These are phyloP conservation scores for Leccinellum albellum DNA, from an alignment of 768 basidiomycete genomes.

Conservation along the genomic window DNA sequence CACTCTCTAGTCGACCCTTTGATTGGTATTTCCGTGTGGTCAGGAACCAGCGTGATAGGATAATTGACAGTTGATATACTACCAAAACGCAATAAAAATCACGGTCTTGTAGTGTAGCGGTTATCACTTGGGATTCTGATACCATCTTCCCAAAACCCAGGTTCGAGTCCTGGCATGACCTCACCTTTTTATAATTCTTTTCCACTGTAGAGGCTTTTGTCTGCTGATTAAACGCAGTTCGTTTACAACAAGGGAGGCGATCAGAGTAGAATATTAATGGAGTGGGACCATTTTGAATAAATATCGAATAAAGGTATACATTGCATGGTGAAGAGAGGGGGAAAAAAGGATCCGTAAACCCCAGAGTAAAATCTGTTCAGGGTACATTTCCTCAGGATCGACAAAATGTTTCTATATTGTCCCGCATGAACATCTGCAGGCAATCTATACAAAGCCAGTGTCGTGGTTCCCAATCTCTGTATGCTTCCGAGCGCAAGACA, in stretches of 20 bases:
- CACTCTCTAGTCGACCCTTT: too few species aligned
- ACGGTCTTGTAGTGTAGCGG: constrained; percentile 14
- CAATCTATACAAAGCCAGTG: constrained; percentile 16
- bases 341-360: too few species aligned
- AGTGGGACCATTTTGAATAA: too few species aligned
- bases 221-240: too few species aligned
- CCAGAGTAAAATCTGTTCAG: neutral
- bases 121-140: constrained; percentile 16
- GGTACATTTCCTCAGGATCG: neutral
- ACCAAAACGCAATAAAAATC: neutral
- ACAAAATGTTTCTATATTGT: constrained; percentile 9
- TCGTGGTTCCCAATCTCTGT: constrained; percentile 1
- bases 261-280: too few species aligned
- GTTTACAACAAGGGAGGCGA: neutral
- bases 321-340: neutral
- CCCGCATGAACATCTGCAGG: constrained; percentile 2
- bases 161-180: constrained; percentile 14
- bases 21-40: too few species aligned
- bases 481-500: constrained; percentile 2
- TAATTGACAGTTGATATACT: neutral
- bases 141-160: constrained; percentile 9
- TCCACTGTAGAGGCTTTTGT: neutral
- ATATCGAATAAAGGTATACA: neutral
- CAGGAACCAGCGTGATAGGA: too few species aligned
- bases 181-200: neutral